Evolutionary conservation across 352 stramenopile species (phyloP).

Genomic region (Pythium aristosporum): DNA sequence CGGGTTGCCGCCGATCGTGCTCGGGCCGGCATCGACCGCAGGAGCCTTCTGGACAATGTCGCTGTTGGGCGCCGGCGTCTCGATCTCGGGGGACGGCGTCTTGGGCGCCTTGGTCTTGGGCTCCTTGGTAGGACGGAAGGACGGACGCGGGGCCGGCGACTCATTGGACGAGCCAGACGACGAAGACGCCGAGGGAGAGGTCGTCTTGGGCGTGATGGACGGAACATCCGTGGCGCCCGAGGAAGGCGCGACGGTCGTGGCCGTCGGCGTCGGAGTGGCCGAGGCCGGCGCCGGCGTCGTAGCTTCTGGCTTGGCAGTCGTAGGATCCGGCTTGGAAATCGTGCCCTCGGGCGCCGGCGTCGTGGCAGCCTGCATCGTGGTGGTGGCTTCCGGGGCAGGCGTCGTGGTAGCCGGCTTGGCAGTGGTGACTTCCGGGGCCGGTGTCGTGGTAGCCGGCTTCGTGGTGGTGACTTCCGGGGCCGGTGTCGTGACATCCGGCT

Average conservation of each 20-base stretch:
- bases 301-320: neutral
- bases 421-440: neutral
- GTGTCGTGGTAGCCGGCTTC: neutral
- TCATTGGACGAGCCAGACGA: slow-evolving; percentile 7
- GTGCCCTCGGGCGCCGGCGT: neutral
- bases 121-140: slow-evolving; percentile 2
- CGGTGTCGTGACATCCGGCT: neutral
- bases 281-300: neutral
- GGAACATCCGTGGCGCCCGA: slow-evolving; percentile 3
- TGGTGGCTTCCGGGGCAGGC: neutral
- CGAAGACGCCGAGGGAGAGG: neutral
- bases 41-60: slow-evolving; percentile 3
- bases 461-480: neutral
- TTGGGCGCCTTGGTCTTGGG: slow-evolving; percentile 6
- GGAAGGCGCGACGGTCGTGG: slow-evolving; percentile 2
- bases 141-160: slow-evolving; percentile 1
- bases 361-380: neutral
- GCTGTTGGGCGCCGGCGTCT: neutral
- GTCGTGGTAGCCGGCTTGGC: neutral
- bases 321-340: too few relatives aligned
- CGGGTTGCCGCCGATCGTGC: slow-evolving; percentile 8
- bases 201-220: neutral
- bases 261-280: neutral
- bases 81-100: neutral
- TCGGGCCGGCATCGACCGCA: slow-evolving; percentile 3